These are phyloP conservation scores for Coemansia sp. DNA, from an alignment of 192 early-diverging fungal genomes.

Conservation along the genomic window DNA sequence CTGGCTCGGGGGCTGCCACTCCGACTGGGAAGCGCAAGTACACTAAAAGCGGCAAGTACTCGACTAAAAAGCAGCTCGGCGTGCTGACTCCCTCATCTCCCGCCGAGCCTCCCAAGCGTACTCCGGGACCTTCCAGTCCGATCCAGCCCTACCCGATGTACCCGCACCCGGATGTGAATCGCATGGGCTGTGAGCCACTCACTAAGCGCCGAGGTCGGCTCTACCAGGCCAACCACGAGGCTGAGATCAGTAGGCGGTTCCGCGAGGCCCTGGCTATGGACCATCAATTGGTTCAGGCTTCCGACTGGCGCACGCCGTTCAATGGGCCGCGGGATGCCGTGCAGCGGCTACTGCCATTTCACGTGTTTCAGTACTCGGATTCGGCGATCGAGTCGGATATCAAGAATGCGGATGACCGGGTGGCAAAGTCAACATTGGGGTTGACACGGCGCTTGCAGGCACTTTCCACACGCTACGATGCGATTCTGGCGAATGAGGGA, in stretches of 20 bases:
- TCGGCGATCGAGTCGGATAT: slow-evolving; percentile 17
- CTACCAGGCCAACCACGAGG: slow-evolving; percentile 20
- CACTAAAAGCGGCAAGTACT: slow-evolving; percentile 41
- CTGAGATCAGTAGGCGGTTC: slow-evolving; percentile 43
- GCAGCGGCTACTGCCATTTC: slow-evolving; percentile 68
- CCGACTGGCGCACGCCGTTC: slow-evolving; percentile 66
- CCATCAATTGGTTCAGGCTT: slow-evolving; percentile 45
- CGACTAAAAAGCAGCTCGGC: not conserved
- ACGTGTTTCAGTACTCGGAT: slow-evolving; percentile 70
- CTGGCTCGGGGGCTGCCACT: slow-evolving; percentile 13
- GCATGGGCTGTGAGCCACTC: slow-evolving; percentile 3
- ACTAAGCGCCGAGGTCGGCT: slow-evolving; percentile 20
- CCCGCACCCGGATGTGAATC: slow-evolving; percentile 23
- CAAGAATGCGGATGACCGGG: slow-evolving; percentile 10
- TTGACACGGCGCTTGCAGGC: slow-evolving; percentile 7
- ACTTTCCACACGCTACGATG: slow-evolving; percentile 16
- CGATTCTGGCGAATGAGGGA: slow-evolving; percentile 24
- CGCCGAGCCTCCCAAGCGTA: slow-evolving; percentile 2
- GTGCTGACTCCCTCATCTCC: not conserved
- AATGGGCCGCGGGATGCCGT: slow-evolving; percentile 58
- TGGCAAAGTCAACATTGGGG: not conserved
- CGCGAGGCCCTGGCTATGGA: slow-evolving; percentile 54
- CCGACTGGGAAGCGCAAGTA: slow-evolving; percentile 40
- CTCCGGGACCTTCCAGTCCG: not conserved
- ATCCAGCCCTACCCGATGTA: not conserved